These are phyloP conservation scores for Annulohypoxylon truncatum DNA, from an alignment of 2,329 filamentous ascomycete species.

Conservation along the genomic window DNA sequence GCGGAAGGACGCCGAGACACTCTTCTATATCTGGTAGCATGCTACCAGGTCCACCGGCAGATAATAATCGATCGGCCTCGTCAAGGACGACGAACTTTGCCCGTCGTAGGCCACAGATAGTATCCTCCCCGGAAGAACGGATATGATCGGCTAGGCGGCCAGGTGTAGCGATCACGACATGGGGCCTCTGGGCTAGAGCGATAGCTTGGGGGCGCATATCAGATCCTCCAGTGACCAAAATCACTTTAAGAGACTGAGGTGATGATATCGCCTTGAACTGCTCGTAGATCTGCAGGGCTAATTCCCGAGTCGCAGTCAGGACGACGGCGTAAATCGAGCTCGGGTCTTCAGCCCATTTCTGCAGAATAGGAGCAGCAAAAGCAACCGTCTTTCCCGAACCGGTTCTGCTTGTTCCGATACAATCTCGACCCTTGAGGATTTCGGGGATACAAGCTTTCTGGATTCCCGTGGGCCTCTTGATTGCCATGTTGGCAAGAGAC, in stretches of 20 bases:
- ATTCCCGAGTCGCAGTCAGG: conserved; percentile 89
- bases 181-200: conserved; percentile 81
- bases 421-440: conserved; percentile 90
- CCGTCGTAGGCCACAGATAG: conserved; percentile 81
- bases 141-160: conserved; percentile 95
- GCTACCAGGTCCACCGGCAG: conserved; percentile 77
- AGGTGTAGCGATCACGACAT: conserved; percentile 94
- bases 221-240: conserved; percentile 90
- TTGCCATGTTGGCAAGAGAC: conserved; percentile 80
- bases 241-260: conserved; percentile 85
- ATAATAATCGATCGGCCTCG: conserved; percentile 90
- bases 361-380: conserved; percentile 93
- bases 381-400: conserved; percentile 98
- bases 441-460: conserved; percentile 93
- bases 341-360: conserved; percentile 93
- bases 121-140: conserved; percentile 89
- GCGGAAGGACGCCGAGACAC: conserved; percentile 84
- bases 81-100: conserved; percentile 91
- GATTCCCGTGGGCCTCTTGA: conserved; percentile 89
- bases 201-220: conserved; percentile 95
- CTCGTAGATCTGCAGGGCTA: conserved; percentile 95
- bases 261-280: conserved; percentile 94
- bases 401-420: conserved; percentile 92
- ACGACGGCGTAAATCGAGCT: conserved; percentile 90
- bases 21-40: conserved; percentile 96